Evolutionary conservation across 2,329 filamentous ascomycete species (phyloP).

Genomic region (Metarhizium guizhouense): DNA sequence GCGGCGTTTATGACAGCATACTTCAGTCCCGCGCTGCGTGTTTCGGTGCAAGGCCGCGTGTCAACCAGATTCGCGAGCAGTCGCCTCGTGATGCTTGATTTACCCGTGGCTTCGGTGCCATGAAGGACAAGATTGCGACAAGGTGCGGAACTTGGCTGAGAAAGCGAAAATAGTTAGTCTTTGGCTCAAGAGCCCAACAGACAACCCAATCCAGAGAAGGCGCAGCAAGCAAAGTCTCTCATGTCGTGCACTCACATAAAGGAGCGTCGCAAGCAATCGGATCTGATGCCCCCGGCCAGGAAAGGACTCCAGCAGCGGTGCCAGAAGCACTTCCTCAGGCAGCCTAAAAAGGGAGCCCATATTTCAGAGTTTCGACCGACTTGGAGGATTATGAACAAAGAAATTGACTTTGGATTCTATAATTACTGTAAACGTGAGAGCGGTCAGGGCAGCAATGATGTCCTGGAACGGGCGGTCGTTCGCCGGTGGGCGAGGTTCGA

Average conservation of each 20-base stretch:
- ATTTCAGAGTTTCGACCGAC: background rate
- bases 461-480: background rate
- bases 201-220: background rate
- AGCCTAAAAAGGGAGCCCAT: constrained; percentile 38
- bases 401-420: no score
- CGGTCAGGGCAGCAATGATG: no score
- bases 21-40: constrained; percentile 27
- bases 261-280: constrained; percentile 45
- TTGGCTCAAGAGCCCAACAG: background rate
- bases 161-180: background rate
- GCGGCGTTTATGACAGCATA: constrained; percentile 58
- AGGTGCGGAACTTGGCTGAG: constrained; percentile 55
- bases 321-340: constrained; percentile 41
- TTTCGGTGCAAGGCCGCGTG: constrained; percentile 7
- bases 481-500: background rate
- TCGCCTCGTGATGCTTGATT: constrained; percentile 59
- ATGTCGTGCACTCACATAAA: constrained; percentile 32
- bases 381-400: no score
- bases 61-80: constrained; percentile 23
- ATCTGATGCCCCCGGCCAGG: constrained; percentile 53
- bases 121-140: constrained; percentile 71
- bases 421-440: background rate
- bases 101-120: constrained; percentile 80
- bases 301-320: constrained; percentile 37
- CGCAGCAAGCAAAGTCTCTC: background rate